Conservation (phyloP, 23 red algal genomes). For the Cyanidiococcus yangmingshanensis region DNA sequence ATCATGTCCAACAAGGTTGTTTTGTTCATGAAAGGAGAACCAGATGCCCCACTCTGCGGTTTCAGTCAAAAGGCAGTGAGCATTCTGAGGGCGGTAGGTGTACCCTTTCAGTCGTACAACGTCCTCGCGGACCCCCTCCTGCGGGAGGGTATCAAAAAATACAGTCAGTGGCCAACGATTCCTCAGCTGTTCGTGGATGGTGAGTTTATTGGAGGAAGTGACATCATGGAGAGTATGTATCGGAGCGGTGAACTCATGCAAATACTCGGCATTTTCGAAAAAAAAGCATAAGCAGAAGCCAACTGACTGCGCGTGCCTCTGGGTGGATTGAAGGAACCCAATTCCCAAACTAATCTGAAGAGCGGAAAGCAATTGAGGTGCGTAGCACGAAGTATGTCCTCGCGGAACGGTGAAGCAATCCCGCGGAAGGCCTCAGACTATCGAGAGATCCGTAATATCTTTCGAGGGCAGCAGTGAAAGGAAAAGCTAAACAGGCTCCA, state of each 20-base stretch:
- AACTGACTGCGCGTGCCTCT: no score
- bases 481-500: no score
- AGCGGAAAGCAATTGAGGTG: no score
- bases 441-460: no score
- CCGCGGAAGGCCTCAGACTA: no score
- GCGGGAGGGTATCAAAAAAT: constrained; percentile 67
- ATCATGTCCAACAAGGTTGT: constrained; percentile 60
- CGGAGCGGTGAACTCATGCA: constrained; percentile 38
- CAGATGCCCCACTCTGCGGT: constrained; percentile 73
- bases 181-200: constrained; percentile 88
- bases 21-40: constrained; percentile 94
- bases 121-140: constrained; percentile 66
- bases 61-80: constrained; percentile 73
- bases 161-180: constrained; percentile 85
- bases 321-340: no score
- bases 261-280: constrained; percentile 12
- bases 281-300: no score
- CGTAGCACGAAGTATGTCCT: no score
- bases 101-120: constrained; percentile 68
- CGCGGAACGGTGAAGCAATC: no score
- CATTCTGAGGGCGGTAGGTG: constrained; percentile 63
- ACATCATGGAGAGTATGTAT: constrained; percentile 79
- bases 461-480: no score
- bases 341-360: no score
- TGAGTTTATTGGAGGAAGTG: constrained; percentile 88